A percentile compares a stretch with the other conserved stretches of the same genome.
These are phyloP conservation scores for Chrysosporium keratinophilum DNA, from an alignment of 2,329 filamentous ascomycete species.

Conservation along the genomic window DNA sequence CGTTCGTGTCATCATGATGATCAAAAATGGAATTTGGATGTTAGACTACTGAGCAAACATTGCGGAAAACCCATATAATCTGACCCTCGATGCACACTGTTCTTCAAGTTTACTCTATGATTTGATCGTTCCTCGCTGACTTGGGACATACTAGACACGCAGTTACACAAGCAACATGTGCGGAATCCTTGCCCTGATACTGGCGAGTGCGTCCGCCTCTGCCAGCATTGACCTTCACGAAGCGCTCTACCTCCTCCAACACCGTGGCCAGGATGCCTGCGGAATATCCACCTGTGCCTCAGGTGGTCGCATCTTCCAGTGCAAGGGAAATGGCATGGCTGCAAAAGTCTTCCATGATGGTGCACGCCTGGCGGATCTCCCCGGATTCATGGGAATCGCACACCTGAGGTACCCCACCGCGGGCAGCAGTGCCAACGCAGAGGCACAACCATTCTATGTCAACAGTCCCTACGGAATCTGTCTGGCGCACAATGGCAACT, in stretches of 20 bases:
- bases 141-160: slow-evolving; percentile 9
- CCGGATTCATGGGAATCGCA: slow-evolving; percentile 75
- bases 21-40: slow-evolving; percentile 29
- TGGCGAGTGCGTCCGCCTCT: slow-evolving; percentile 45
- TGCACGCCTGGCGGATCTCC: slow-evolving; percentile 59
- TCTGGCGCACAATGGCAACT: slow-evolving; percentile 77
- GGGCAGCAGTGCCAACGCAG: slow-evolving; percentile 70
- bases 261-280: slow-evolving; percentile 78
- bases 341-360: slow-evolving; percentile 77
- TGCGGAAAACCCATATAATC: slow-evolving; percentile 29
- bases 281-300: slow-evolving; percentile 67
- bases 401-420: slow-evolving; percentile 86
- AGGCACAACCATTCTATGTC: slow-evolving; percentile 88
- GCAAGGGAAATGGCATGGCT: slow-evolving; percentile 84
- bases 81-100: slow-evolving; percentile 14
- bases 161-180: slow-evolving; percentile 41
- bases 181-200: slow-evolving; percentile 52
- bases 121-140: background rate
- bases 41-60: slow-evolving; percentile 40
- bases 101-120: background rate
- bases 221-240: slow-evolving; percentile 60
- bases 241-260: slow-evolving; percentile 59
- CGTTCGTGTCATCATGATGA: slow-evolving; percentile 28
- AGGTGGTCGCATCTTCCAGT: slow-evolving; percentile 73
- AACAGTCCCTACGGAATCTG: slow-evolving; percentile 77